These are phyloP conservation scores for Leptodontidium sp. DNA, from an alignment of 2,329 filamentous ascomycete genomes.

Conservation along the genomic window DNA sequence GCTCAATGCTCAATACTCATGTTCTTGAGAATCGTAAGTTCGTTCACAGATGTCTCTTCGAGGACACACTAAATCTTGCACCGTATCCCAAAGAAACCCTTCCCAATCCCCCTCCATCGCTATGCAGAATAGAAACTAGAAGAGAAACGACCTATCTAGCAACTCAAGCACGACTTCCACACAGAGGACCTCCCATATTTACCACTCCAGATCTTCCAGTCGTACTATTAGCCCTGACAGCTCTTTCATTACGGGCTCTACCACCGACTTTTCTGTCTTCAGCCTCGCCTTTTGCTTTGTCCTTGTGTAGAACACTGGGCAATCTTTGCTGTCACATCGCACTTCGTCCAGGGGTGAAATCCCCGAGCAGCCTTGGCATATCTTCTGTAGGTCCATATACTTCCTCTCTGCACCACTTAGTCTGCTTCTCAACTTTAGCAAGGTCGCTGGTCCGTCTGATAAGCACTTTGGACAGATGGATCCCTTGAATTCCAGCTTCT, in stretches of 20 bases:
- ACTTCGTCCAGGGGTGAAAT: slow-evolving; percentile 78
- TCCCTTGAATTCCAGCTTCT: slow-evolving; percentile 52
- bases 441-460: slow-evolving; percentile 61
- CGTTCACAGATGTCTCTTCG: neutral
- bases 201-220: slow-evolving; percentile 44
- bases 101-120: neutral
- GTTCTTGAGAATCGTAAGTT: neutral
- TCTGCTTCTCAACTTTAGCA: slow-evolving; percentile 69
- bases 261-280: slow-evolving; percentile 48
- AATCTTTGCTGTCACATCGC: slow-evolving; percentile 90
- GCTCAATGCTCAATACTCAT: neutral
- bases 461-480: slow-evolving; percentile 68
- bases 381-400: slow-evolving; percentile 67
- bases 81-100: neutral
- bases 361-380: slow-evolving; percentile 84
- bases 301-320: slow-evolving; percentile 87
- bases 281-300: slow-evolving; percentile 65
- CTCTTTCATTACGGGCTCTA: slow-evolving; percentile 52
- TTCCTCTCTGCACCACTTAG: slow-evolving; percentile 70
- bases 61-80: neutral
- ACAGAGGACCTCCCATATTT: neutral
- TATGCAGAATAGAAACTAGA: slow-evolving; percentile 3
- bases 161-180: neutral
- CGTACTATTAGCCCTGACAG: slow-evolving; percentile 47
- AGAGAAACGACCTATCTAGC: too few relatives aligned